Evolutionary conservation across 176 grass and related monocot species (phyloP), one percentile per base, ranked within the genome.

Genomic region (Carex parvula): DNA sequence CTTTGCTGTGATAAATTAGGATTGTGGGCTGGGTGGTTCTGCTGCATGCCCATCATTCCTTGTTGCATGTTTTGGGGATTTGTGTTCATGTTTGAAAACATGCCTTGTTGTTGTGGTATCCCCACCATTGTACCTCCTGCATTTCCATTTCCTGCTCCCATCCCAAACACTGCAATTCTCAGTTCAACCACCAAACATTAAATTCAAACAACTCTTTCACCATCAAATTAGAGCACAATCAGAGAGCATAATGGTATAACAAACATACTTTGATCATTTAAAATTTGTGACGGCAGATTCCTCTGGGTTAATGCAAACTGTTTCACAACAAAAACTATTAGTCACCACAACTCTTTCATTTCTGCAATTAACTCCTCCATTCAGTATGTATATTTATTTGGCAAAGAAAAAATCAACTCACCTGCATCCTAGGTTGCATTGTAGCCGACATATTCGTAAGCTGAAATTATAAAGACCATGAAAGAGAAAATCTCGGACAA

Each of bases 381-480:
- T 79, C 32, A 44, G 8, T 3, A 26, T 18, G 8, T 3, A 26
- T 18, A 59, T 35, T 42, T 18, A 59, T 35, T 42, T 76, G 22
- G 62, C 63, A 63, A 72, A 82, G 59, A 84, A 85, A 54, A 84
- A 79, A 77, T 44, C 18, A 30, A 67, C 81, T 80, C 26, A 97
- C 94, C 89, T 93, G 95, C 88, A 98, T 89, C 81, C 94, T 89
- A 11, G 92, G 87, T 90, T 94, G 92, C 94, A 94, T 97, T 61
- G 92, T 87, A 79, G 89, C 88, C 57, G 91, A 86, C 81, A 98
- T 81, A 86, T 93, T 98, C 69, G 96, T 84, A 83, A 93, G 91
- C 96, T 99, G 91, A 93, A 88, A 93, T 88, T 70, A 48, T 85
- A 77, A 89, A 79, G 50, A n/a, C 48, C 24, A 56, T 76, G 24